These are phyloP conservation scores for Apiotrichum akiyoshidainum DNA, from an alignment of 1,284 basidiomycete species.

Conservation along the genomic window DNA sequence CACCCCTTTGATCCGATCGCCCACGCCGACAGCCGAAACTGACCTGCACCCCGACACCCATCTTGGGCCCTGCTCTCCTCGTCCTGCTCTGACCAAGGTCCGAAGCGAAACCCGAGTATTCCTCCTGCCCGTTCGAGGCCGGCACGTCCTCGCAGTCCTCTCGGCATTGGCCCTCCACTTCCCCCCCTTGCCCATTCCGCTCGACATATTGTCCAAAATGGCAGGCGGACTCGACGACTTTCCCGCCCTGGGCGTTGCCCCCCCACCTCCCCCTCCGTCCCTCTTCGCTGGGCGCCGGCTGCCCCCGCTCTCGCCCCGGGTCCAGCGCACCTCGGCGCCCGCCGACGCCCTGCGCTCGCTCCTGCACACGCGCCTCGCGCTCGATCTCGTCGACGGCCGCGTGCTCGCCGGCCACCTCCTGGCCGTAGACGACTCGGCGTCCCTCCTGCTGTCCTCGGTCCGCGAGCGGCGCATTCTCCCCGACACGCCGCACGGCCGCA, in stretches of 20 bases:
- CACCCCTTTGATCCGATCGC: too few relatives aligned
- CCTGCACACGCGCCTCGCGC: slow-evolving; percentile 13
- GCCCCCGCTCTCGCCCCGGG: background rate
- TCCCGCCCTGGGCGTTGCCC: background rate
- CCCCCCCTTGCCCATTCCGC: too few relatives aligned
- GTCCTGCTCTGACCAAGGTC: too few relatives aligned
- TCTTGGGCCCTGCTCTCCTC: too few relatives aligned
- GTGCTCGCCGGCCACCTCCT: slow-evolving; percentile 11
- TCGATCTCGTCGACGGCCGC: slow-evolving; percentile 16
- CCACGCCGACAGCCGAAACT: too few relatives aligned
- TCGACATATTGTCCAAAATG: too few relatives aligned
- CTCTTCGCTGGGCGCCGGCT: background rate
- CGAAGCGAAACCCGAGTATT: too few relatives aligned
- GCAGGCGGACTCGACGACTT: too few relatives aligned
- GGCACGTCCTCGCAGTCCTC: too few relatives aligned
- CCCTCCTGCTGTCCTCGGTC: slow-evolving; percentile 14
- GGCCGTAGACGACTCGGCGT: slow-evolving; percentile 8
- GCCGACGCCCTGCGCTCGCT: slow-evolving; percentile 14
- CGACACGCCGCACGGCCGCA: background rate
- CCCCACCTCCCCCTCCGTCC: background rate
- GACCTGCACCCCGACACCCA: too few relatives aligned
- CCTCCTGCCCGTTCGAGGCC: too few relatives aligned
- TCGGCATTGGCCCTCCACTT: too few relatives aligned
- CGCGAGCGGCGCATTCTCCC: slow-evolving; percentile 11
- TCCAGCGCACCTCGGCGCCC: background rate